Evolutionary conservation across 2,329 filamentous ascomycete species (phyloP), one percentile per base, ranked within the genome.

Genomic region (Daldinia sp.): DNA sequence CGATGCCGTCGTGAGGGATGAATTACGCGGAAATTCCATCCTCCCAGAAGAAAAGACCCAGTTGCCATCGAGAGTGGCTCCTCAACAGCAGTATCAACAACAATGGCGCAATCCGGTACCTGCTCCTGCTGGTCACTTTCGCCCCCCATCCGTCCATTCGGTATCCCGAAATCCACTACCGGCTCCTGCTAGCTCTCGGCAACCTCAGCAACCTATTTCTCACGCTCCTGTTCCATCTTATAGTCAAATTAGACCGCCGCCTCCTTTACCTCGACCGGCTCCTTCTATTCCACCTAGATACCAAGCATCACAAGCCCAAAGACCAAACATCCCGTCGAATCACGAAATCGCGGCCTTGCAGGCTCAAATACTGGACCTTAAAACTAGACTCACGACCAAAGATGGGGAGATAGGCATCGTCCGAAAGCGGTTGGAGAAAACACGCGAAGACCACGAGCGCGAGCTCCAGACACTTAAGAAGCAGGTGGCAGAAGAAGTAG

Each of bases 331-430:
- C 8, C 57, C 68, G 0, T 68, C 71, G 0, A 73, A 75, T 29
- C 77, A 81, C 61, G 74, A 83, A 23, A 61, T 83, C 4, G 74
- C 80, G 3, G 77, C 80, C 0, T 76, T 87, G 1, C 83, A 86
- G 67, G 82, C 84, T 27, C 81, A 84, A 34, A 76, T 88, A 30
- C 77, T 78, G 6, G 78, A 81, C 1, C 78, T 89, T 2, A 82
- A 85, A 67, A 77, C 83, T 4, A 85, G 87, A 50, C 81, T 90
- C 13, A 82, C 81, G 55, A 83, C 84, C 2, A 90, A 91, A 69
- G 81, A 85, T 15, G 92, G 92, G 50, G 91, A 94, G 74, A 87
- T 88, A 25, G 84, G 90, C 51, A 93, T 94, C 63, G 82, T 94
- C n/a, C 86, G 92, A 30, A 85, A 85, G 62, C 92, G 91, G 62